phyloP scores from a whole-genome alignment of 75 land plant genomes.

The Cupressus sempervirens region DNA sequence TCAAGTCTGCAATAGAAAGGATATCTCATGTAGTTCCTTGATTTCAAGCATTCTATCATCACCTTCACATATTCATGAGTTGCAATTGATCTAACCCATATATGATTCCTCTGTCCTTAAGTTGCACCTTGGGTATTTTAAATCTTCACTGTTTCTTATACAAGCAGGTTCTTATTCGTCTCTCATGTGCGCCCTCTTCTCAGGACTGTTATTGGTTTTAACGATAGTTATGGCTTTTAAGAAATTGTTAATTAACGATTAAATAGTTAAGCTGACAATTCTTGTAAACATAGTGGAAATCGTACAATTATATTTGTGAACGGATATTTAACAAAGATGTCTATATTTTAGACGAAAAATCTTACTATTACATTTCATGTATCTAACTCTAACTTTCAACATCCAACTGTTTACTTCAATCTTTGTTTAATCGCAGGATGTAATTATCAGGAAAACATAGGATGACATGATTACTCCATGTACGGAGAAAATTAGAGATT shows the following conservation, averaged over 20 bases:
- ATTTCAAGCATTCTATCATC: background rate
- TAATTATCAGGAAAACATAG: too few species aligned
- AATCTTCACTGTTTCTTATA: background rate
- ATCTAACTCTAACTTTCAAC: too few species aligned
- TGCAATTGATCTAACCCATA: background rate
- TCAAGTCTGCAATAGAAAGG: background rate
- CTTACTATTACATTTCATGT: background rate
- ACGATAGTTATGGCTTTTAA: background rate
- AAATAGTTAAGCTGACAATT: background rate
- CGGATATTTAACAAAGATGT: background rate
- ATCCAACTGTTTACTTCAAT: background rate
- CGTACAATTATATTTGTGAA: background rate
- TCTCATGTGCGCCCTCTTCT: background rate
- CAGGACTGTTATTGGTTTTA: background rate
- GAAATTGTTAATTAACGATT: constrained; percentile 18
- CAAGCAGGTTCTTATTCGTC: background rate
- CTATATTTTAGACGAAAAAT: background rate
- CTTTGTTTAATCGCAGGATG: too few species aligned
- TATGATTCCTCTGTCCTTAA: background rate
- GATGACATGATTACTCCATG: too few species aligned
- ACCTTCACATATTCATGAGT: background rate
- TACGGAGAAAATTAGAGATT: too few species aligned
- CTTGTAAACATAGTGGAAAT: background rate
- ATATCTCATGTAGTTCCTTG: background rate
- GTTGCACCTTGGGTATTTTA: background rate